phyloP scores from a whole-genome alignment of 108 stramenopile species.

The Mediolabrus comicus region DNA sequence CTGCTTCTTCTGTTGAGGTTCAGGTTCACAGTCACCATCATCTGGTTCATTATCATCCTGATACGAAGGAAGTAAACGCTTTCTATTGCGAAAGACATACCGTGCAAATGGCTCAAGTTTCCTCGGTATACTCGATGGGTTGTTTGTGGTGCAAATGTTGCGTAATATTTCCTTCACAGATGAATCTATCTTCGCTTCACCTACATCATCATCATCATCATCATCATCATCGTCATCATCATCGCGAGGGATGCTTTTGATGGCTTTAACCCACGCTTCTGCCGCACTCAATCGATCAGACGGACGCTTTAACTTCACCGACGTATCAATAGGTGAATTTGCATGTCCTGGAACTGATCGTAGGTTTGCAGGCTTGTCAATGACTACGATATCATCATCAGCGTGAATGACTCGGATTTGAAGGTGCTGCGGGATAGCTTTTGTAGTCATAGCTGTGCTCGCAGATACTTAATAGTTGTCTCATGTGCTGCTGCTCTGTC shows the following conservation, averaged over 20 bases:
- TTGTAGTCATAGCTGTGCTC: background rate
- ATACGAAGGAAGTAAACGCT: slow-evolving; percentile 45
- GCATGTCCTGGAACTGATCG: slow-evolving; percentile 78
- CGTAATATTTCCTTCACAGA: slow-evolving; percentile 19
- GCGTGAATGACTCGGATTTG: slow-evolving; percentile 53
- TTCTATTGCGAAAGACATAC: slow-evolving; percentile 53
- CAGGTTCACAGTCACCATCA: background rate
- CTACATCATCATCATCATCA: background rate
- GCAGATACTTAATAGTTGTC: too few species aligned
- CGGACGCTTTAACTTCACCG: background rate
- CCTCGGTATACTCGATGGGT: slow-evolving; percentile 54
- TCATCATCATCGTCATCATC: background rate
- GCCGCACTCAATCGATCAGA: slow-evolving; percentile 48
- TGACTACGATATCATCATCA: slow-evolving; percentile 66
- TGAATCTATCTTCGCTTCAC: too few species aligned
- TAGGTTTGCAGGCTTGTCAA: slow-evolving; percentile 72
- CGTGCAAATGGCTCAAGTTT: slow-evolving; percentile 47
- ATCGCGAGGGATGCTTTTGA: slow-evolving; percentile 28
- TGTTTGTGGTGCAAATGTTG: slow-evolving; percentile 29
- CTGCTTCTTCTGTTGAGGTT: slow-evolving; percentile 16
- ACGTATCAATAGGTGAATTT: slow-evolving; percentile 15
- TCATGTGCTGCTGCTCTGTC: too few species aligned
- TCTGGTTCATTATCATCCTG: background rate
- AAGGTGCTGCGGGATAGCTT: background rate
- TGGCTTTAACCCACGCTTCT: slow-evolving; percentile 67